These are phyloP conservation scores for Akebia trifoliata DNA, from an alignment of 164 flowering plant genomes.

Conservation along the genomic window DNA sequence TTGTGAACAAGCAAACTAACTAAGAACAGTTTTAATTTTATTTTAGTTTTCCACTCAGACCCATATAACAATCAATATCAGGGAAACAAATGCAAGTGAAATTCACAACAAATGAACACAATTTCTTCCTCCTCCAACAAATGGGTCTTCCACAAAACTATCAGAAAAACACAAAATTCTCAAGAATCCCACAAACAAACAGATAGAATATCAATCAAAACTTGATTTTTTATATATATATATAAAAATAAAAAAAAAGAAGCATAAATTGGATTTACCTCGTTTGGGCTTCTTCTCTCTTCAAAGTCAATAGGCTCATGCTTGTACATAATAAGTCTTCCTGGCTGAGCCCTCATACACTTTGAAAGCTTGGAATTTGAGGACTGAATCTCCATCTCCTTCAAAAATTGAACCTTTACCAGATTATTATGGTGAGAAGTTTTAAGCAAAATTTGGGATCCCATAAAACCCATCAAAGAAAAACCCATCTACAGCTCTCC, in stretches of 20 bases:
- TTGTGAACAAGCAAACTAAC: too few species aligned
- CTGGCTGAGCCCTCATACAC: slow-evolving; percentile 9
- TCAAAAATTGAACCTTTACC: slow-evolving; percentile 16
- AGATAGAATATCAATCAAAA: too few species aligned
- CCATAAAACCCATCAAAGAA: slow-evolving; percentile 26
- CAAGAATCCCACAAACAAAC: too few species aligned
- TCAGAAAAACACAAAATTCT: too few species aligned
- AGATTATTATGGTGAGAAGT: slow-evolving; percentile 6
- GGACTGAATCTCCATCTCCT: slow-evolving; percentile 10
- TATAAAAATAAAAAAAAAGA: not conserved
- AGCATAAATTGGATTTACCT: slow-evolving; percentile 34
- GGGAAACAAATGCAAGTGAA: too few species aligned
- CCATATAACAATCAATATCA: too few species aligned
- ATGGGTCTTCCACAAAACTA: too few species aligned
- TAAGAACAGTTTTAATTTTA: too few species aligned
- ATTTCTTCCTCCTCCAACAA: too few species aligned
- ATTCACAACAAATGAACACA: too few species aligned
- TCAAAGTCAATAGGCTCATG: slow-evolving; percentile 35
- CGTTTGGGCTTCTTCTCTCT: slow-evolving; percentile 68
- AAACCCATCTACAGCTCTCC: slow-evolving; percentile 29
- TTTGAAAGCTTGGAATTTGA: slow-evolving; percentile 19
- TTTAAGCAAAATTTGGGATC: slow-evolving; percentile 16
- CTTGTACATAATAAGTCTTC: slow-evolving; percentile 24
- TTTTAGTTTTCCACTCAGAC: too few species aligned
- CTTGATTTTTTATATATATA: too few species aligned